These are phyloP conservation scores for Halenospora varia DNA, from an alignment of 495 filamentous ascomycete genomes.

Conservation along the genomic window DNA sequence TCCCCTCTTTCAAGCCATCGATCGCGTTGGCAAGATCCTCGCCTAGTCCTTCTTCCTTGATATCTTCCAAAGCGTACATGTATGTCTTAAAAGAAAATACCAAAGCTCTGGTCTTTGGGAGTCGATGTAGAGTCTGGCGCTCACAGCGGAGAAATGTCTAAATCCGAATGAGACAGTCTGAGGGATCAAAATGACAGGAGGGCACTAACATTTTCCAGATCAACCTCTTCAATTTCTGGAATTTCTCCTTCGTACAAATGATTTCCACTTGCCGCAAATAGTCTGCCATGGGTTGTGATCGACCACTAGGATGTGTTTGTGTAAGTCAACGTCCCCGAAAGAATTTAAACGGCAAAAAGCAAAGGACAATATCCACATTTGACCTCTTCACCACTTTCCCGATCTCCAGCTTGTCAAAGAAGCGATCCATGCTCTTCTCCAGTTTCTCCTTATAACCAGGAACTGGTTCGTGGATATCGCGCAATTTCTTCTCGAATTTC, in stretches of 20 bases:
- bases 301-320: conserved; percentile 47
- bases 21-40: conserved; percentile 65
- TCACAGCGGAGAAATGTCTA: conserved; percentile 64
- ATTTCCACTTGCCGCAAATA: conserved; percentile 53
- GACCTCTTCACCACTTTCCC: conserved; percentile 51
- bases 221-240: conserved; percentile 31
- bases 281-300: conserved; percentile 49
- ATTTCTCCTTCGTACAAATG: conserved; percentile 43
- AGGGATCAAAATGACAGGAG: not conserved
- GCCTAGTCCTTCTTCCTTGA: conserved; percentile 66
- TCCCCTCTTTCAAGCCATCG: conserved; percentile 67
- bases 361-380: conserved; percentile 39
- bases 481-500: conserved; percentile 60
- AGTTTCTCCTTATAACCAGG: conserved; percentile 68
- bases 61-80: conserved; percentile 58
- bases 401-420: conserved; percentile 55
- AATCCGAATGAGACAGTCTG: not conserved
- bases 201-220: conserved; percentile 7
- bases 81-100: conserved; percentile 83
- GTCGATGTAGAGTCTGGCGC: conserved; percentile 70
- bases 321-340: no score
- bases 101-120: conserved; percentile 61
- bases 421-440: conserved; percentile 72
- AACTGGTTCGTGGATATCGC: conserved; percentile 66
- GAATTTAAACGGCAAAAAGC: no score